Evolutionary conservation across 306 rosid genomes (phyloP), one percentile per base, ranked within the genome.

Genomic region (Quercus bicolor): DNA sequence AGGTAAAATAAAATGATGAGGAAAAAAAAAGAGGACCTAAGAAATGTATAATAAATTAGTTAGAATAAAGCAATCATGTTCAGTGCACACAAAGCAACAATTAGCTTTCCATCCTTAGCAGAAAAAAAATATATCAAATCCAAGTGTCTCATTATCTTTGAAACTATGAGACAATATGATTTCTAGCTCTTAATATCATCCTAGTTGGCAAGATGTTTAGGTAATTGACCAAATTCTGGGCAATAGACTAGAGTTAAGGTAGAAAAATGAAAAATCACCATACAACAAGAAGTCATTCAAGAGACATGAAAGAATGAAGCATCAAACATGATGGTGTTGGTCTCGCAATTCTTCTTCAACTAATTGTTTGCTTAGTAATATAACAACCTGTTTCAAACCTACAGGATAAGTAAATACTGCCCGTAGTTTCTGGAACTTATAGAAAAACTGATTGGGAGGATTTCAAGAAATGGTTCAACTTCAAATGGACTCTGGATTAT

Each of bases 101-200:
- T 3, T 3, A 80, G 24, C 55, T 53, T 77, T 65, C 60, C 64
- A 61, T 23, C 71, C 45, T 19, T 26, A 68, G 57, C 23, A 87
- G 70, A 70, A 37, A 16, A 56, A 13, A 31, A 18, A 74, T 6
- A 37, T 37, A 37, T 40, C n/a, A 68, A 87, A 56, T 69, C 14
- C 60, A 68, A 57, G 26, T 65, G 21, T 19, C 71, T 33, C 33
- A 2, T 31, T 65, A 31, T 8, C 48, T 66, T 31, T 66, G 24
- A 19, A 33, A 31, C 33, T 18, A 62, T 26, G n/a, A 26, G 40
- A 26, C 18, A 1, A 26, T 26, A 14, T 5, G 68, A 14, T 26
- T 62, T 20, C 65, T 23, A 62, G 37, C 14, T 62, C 34, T 28
- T 13, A 26, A 12, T 2, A 16, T 62, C 68, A 62, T 26, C 68